Evolutionary conservation across 306 rosid species (phyloP), one percentile per base, ranked within the genome.

Genomic region (Casuarina glauca): DNA sequence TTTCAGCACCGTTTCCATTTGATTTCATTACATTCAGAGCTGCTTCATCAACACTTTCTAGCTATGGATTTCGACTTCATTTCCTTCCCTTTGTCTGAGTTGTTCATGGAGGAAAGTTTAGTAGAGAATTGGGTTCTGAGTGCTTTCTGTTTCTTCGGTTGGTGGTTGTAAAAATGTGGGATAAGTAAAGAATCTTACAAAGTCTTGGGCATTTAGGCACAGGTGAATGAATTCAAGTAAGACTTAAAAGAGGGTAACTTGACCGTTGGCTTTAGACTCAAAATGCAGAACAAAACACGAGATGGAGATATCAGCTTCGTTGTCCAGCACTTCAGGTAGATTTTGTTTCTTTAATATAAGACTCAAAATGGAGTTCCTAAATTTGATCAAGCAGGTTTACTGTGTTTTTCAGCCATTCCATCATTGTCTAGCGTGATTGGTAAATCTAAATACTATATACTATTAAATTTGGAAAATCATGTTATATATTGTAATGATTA

Each of bases 81-180:
- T 35, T 11, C 10, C 26, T 26, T 6, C 26, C 6, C 9, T 35
- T 36, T 36, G 44, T 62, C 36, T 35, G 42, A 35, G 1, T 63
- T 10, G 13, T 38, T 19, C 69, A 17, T 63, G 46, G 3, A 63
- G 36, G 46, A 12, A n/a, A n/a, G n/a, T n/a, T n/a, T n/a, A n/a
- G n/a, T n/a, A n/a, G n/a, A n/a, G n/a, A n/a, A n/a, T n/a, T n/a
- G n/a, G n/a, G n/a, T n/a, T 76, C 78, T 46, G 63, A 66, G 73
- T 77, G 69, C 62, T 86, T 66, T 73, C 70, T 38, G 50, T 78
- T 78, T 78, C 52, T 16, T 1, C 69, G 78, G 61, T 80, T 71
- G 79, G 51, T 80, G 44, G 74, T 64, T 82, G 62, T 74, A 58
- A 76, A 74, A 70, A 70, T 76, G 58, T 71, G 66, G 61, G 74